Evolutionary conservation across 495 filamentous ascomycete species (phyloP).

Genomic region (Aspergillus diversus): DNA sequence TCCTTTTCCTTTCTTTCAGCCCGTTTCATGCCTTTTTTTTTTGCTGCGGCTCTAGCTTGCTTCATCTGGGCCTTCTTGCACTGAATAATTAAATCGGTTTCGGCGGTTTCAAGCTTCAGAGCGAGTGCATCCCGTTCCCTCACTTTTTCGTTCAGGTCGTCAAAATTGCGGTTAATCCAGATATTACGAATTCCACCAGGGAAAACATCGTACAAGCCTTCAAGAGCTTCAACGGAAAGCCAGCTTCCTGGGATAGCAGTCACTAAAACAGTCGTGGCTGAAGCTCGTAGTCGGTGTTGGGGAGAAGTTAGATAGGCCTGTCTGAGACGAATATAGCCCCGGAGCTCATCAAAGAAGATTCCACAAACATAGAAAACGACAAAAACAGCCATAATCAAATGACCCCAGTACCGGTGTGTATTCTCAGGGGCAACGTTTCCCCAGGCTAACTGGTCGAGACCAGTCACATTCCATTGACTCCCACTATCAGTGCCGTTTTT

Average conservation of each 20-base stretch:
- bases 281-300: slow-evolving; percentile 92
- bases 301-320: slow-evolving; percentile 96
- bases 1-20: slow-evolving; percentile 48
- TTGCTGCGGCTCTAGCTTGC: slow-evolving; percentile 64
- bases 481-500: slow-evolving; percentile 45
- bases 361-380: slow-evolving; percentile 84
- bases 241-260: slow-evolving; percentile 87
- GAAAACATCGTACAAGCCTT: slow-evolving; percentile 92
- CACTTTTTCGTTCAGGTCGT: slow-evolving; percentile 86
- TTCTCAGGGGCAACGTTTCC: slow-evolving; percentile 79
- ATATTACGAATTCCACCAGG: slow-evolving; percentile 95
- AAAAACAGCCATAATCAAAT: slow-evolving; percentile 79
- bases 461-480: slow-evolving; percentile 56
- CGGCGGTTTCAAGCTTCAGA: slow-evolving; percentile 72
- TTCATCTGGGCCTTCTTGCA: slow-evolving; percentile 79
- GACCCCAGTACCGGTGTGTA: slow-evolving; percentile 82
- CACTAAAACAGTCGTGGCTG: slow-evolving; percentile 92
- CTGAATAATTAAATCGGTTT: slow-evolving; percentile 78
- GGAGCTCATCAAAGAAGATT: slow-evolving; percentile 84
- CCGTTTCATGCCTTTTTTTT: slow-evolving; percentile 57
- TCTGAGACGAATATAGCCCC: slow-evolving; percentile 90
- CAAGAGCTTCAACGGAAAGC: slow-evolving; percentile 78
- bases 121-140: slow-evolving; percentile 74
- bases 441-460: slow-evolving; percentile 84
- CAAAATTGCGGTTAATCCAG: slow-evolving; percentile 93